Conservation (phyloP, 805 yeast species). For the Jamesozyma lodderae region DNA sequence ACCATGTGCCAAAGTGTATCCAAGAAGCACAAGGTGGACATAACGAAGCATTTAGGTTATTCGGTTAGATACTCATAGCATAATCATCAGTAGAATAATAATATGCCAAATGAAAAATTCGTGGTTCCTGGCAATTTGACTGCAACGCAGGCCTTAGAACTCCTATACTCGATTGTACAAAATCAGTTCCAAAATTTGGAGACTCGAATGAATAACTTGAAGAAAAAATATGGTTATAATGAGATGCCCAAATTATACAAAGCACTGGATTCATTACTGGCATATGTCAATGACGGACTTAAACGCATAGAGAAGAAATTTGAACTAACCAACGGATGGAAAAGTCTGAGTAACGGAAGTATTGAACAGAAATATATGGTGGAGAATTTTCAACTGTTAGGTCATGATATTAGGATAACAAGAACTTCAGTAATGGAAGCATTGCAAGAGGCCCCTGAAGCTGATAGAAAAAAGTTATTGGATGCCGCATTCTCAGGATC, state of each 20-base stretch:
- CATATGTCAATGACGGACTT: constrained; percentile 23
- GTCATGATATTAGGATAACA: constrained; percentile 21
- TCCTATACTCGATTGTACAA: constrained; percentile 22
- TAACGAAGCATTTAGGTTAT: too few relatives aligned
- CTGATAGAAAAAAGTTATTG: constrained; percentile 1
- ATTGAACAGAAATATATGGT: constrained; percentile 11
- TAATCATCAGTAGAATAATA: too few relatives aligned
- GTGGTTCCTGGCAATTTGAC: constrained; percentile 24
- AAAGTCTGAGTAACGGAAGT: constrained; percentile 7
- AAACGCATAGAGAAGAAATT: constrained; percentile 16
- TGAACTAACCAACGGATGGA: constrained; percentile 11
- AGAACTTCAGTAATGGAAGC: constrained; percentile 9
- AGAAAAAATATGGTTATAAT: constrained; percentile 6
- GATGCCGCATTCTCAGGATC: constrained; percentile 2
- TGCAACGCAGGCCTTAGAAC: constrained; percentile 22
- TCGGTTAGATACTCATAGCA: too few relatives aligned
- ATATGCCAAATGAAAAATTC: constrained; percentile 22
- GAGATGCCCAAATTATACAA: constrained; percentile 10
- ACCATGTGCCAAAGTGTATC: too few relatives aligned
- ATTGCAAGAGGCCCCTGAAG: not conserved
- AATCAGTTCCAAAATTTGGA: constrained; percentile 17
- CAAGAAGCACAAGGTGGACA: too few relatives aligned
- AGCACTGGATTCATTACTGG: constrained; percentile 12
- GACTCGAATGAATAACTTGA: constrained; percentile 5
- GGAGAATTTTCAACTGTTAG: constrained; percentile 24